Base-by-base conservation (phyloP, 2,329 filamentous ascomycete genomes). In the Trichoderma afroharzianum region DNA sequence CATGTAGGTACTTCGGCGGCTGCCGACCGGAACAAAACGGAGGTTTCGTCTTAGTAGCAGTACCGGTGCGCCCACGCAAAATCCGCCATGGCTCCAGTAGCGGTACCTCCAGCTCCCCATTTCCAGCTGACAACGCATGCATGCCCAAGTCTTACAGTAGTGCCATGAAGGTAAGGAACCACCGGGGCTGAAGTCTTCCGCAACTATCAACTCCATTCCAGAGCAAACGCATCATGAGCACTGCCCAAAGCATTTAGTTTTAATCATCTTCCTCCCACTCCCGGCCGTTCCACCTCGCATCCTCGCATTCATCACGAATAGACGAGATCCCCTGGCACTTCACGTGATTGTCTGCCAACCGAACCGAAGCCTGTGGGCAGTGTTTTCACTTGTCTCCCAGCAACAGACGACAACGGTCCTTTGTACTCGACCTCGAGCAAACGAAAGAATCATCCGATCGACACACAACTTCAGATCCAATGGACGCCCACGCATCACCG, bases 401-500 rank as follows among this genome's bases (percentile, higher is more conserved):
- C 36, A 28, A 58, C 55, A 24, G 43, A 21, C 55, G 11, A 53
- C n/a, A 21, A 57, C 63, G 30, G 43, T 28, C 57, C 36, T 59
- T 33, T 9, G n/a, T 33, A 57, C 55, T 57, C 28, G 24, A 15
- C 30, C 33, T 30, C 18, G 28, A 66, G 32, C 6, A 4, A 63
- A 26, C 28, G 18, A 59, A 5, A 59, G 0, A 4, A n/a, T 59
- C 28, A 47, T n/a, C 43, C 3, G 43, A 18, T 43, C 2, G 36
- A 8, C 7, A 8, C 36, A n/a, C 43, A 47, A 21, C 43, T 30
- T 21, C 71, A 71, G 76, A 8, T 15, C 15, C 63, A 63, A 82
- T 82, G 81, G 79, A 79, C 74, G 79, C 80, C 71, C 75, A 75
- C 30, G 73, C 77, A 62, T 76, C 77, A 71, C 80, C 80, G 72